Conservation (phyloP, 345 rosid species). For the Toxicodendron radicans region DNA sequence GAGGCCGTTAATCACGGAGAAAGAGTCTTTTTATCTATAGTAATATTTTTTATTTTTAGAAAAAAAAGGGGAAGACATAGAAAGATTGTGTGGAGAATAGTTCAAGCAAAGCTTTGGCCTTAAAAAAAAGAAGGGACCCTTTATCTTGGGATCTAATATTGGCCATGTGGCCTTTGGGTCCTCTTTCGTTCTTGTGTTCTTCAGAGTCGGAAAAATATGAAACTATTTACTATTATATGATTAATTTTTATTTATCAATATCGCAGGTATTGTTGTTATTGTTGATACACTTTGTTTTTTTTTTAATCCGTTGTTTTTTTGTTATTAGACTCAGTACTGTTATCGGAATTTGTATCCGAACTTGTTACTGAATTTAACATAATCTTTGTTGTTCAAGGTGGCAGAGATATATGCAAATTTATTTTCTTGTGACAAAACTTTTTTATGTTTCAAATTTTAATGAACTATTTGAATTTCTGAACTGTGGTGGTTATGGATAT, state of each 20-base stretch:
- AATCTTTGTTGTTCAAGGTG: no score
- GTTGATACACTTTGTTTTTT: not conserved
- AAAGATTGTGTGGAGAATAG: constrained; percentile 40
- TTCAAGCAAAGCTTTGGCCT: constrained; percentile 31
- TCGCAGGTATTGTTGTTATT: not conserved
- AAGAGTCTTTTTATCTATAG: constrained; percentile 17
- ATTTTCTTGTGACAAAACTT: not conserved
- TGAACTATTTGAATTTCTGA: not conserved
- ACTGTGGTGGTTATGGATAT: not conserved
- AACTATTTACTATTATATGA: not conserved
- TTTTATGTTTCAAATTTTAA: not conserved
- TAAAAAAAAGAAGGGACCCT: constrained; percentile 30
- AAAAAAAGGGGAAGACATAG: not conserved
- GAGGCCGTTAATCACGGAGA: constrained; percentile 44
- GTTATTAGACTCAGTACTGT: not conserved
- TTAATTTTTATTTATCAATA: not conserved
- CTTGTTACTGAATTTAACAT: no score
- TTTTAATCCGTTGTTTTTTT: not conserved
- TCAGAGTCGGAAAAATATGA: not conserved
- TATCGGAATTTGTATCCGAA: no score
- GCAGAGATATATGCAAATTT: no score
- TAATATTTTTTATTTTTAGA: not conserved
- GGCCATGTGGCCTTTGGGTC: constrained; percentile 26
- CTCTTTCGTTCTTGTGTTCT: constrained; percentile 7
- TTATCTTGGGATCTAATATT: constrained; percentile 34